phyloP scores from a whole-genome alignment of 2,329 filamentous ascomycete species.

The Tolypocladium cylindrosporum region DNA sequence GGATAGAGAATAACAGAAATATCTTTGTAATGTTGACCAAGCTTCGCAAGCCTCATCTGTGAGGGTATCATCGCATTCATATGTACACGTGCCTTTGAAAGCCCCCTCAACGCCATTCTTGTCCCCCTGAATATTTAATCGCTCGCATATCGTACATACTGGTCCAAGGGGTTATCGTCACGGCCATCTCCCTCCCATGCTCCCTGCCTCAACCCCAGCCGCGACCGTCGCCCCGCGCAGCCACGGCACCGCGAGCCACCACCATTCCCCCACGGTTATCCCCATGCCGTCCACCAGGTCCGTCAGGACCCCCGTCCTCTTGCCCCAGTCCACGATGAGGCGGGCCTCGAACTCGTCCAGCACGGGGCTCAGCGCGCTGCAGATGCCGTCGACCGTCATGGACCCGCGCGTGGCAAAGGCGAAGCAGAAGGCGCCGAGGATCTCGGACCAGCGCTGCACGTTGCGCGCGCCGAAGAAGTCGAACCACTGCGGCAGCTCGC shows the following conservation, averaged over 20 bases:
- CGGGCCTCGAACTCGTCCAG: constrained; percentile 55
- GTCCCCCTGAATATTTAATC: background rate
- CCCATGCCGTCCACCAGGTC: constrained; percentile 28
- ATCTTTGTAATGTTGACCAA: background rate
- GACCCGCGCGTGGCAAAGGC: constrained; percentile 53
- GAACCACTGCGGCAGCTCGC: constrained; percentile 60
- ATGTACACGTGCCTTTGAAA: background rate
- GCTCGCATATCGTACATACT: background rate
- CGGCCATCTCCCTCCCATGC: no score
- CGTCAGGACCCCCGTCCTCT: constrained; percentile 39
- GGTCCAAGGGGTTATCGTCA: background rate
- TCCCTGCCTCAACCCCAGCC: background rate
- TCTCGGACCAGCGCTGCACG: constrained; percentile 51
- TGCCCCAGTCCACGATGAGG: constrained; percentile 49
- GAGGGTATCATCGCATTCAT: background rate
- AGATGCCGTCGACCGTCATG: constrained; percentile 40
- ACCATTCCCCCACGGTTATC: constrained; percentile 50
- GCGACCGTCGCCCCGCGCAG: constrained; percentile 3
- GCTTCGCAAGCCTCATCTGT: background rate
- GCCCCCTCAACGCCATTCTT: background rate
- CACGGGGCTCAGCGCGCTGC: constrained; percentile 43
- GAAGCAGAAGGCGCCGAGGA: constrained; percentile 53
- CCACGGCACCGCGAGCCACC: constrained; percentile 48
- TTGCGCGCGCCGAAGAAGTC: constrained; percentile 56
- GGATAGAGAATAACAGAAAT: background rate